phyloP scores from a whole-genome alignment of 345 rosid genomes.

The Aethionema arabicum region DNA sequence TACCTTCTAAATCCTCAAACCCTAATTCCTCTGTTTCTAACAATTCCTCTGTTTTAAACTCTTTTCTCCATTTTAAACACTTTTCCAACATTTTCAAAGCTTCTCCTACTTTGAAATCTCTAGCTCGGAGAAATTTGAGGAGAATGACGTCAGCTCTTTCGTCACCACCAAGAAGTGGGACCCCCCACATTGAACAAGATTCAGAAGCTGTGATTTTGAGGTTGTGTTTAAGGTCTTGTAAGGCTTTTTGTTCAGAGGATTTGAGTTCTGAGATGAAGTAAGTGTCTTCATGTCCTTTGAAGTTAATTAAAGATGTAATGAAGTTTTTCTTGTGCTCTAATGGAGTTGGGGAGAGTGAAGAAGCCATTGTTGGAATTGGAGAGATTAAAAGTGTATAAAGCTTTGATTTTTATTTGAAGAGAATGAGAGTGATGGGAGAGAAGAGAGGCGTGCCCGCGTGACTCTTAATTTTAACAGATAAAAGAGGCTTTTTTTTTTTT shows the following conservation, averaged over 20 bases:
- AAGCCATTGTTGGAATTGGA: too few relatives aligned
- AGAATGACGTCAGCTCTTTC: constrained; percentile 80
- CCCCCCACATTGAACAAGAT: constrained; percentile 72
- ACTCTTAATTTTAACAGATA: too few relatives aligned
- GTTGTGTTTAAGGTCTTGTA: constrained; percentile 65
- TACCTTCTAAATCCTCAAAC: constrained; percentile 83
- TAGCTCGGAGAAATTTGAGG: constrained; percentile 80
- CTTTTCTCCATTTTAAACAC: constrained; percentile 78
- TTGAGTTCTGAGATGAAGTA: constrained; percentile 73
- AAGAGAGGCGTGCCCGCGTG: too few relatives aligned
- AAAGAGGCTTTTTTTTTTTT: too few relatives aligned
- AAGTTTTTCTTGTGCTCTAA: constrained; percentile 79
- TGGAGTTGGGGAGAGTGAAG: too few relatives aligned
- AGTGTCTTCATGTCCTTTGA: constrained; percentile 77
- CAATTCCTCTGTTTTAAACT: constrained; percentile 66
- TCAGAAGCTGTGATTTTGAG: constrained; percentile 48
- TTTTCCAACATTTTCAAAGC: constrained; percentile 66
- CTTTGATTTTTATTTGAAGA: too few relatives aligned
- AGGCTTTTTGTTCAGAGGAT: constrained; percentile 69
- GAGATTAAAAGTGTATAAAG: too few relatives aligned
- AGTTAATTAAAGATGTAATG: constrained; percentile 63
- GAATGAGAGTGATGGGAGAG: too few relatives aligned
- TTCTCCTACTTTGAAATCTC: constrained; percentile 75
- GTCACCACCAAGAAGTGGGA: constrained; percentile 56
- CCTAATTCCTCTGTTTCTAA: constrained; percentile 80